A percentile compares a stretch with the other conserved stretches of the same genome.
These are phyloP conservation scores for Pythium biforme DNA, from an alignment of 352 stramenopile species.

Conservation along the genomic window DNA sequence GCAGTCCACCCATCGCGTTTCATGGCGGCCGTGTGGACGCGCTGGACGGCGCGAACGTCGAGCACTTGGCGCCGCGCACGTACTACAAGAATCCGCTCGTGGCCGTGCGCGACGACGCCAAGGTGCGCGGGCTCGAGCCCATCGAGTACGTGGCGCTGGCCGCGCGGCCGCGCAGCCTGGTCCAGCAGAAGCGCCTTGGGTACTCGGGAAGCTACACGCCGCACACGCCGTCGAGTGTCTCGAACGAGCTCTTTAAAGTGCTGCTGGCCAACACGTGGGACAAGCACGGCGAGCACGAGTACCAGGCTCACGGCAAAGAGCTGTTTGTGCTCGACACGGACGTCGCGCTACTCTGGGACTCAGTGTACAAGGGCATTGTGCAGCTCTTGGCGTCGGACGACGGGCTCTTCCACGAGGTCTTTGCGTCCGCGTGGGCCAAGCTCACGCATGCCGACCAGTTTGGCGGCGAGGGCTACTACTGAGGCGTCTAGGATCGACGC, in stretches of 20 bases:
- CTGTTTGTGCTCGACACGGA: not conserved
- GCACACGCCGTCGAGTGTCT: not conserved
- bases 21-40: conserved; percentile 75
- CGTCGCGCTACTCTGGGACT: conserved; percentile 1
- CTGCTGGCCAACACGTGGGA: conserved; percentile 2
- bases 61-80: not conserved
- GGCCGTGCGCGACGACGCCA: not conserved
- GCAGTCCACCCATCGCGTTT: conserved; percentile 85
- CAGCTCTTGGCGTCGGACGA: not conserved
- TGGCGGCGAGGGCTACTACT: not conserved
- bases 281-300: not conserved
- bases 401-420: not conserved
- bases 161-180: not conserved
- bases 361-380: conserved; percentile 2
- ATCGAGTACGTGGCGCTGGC: conserved; percentile 1
- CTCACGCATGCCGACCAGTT: conserved; percentile 6
- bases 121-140: not conserved
- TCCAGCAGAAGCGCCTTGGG: conserved; percentile 3
- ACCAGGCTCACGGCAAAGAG: not conserved
- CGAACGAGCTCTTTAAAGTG: not conserved
- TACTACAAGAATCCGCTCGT: conserved; percentile 1
- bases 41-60: not conserved
- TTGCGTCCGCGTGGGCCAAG: conserved; percentile 1
- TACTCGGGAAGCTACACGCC: not conserved
- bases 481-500: not conserved